phyloP scores from a whole-genome alignment of 192 early-diverging fungal genomes.

The Coemansia sp. region DNA sequence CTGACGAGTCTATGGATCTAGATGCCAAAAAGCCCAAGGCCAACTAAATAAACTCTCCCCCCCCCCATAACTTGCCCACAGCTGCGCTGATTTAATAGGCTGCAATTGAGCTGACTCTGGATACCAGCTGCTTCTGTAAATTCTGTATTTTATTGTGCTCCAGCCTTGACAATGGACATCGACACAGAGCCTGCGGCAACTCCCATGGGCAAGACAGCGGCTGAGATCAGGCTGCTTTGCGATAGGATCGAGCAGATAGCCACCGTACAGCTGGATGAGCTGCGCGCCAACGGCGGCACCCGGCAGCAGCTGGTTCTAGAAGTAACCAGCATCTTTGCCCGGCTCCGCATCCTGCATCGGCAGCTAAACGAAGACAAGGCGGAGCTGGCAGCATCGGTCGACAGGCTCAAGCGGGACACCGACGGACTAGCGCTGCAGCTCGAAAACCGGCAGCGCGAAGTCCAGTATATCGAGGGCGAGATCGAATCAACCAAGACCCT shows the following conservation, averaged over 20 bases:
- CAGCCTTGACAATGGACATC: slow-evolving; percentile 5
- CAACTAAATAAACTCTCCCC: slow-evolving; percentile 1
- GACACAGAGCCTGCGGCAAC: slow-evolving; percentile 1
- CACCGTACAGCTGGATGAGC: slow-evolving; percentile 2
- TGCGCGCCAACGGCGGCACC: slow-evolving; percentile 2
- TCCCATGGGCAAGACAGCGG: slow-evolving; percentile 9
- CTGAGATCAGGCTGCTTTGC: slow-evolving; percentile 29
- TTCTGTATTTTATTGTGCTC: not conserved
- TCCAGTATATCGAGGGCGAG: slow-evolving; percentile 36
- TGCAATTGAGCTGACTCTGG: no score
- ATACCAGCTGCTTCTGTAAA: not conserved
- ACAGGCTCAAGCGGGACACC: slow-evolving; percentile 27
- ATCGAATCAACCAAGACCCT: slow-evolving; percentile 38
- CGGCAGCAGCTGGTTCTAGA: slow-evolving; percentile 14
- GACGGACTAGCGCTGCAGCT: slow-evolving; percentile 36
- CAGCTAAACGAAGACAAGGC: slow-evolving; percentile 34
- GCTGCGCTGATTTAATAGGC: not conserved
- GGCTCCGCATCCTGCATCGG: slow-evolving; percentile 38
- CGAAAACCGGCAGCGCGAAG: slow-evolving; percentile 37
- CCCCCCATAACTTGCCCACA: not conserved
- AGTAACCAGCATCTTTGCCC: slow-evolving; percentile 34
- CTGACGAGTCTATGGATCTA: slow-evolving; percentile 9
- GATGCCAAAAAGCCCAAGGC: slow-evolving; percentile 29
- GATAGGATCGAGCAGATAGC: slow-evolving; percentile 30
- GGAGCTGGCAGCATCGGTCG: slow-evolving; percentile 20